Evolutionary conservation across 108 stramenopile species (phyloP), one percentile per base, ranked within the genome.

Genomic region (Epipyxis sp.): DNA sequence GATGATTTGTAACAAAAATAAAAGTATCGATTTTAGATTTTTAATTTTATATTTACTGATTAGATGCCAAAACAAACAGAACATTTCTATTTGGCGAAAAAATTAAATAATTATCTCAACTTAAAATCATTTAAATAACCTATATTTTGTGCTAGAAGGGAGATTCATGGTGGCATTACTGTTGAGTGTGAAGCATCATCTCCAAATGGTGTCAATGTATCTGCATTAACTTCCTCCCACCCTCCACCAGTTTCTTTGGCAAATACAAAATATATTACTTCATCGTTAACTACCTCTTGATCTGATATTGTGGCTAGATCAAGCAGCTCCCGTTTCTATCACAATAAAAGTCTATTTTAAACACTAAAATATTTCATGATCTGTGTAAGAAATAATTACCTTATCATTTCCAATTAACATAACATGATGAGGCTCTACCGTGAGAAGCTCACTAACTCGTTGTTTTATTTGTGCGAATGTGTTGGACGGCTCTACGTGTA

Each of bases 271-370:
- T 74, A 74, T 3, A 74, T 3, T 30, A 74, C 43, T 10, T 74
- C 71, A 37, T 74, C 71, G 25, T 74, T 74, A 37, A 43, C 43
- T 13, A 74, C 32, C 42, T 74, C 71, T 74, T 74, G 71, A 25
- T 74, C 71, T 27, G 71, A 74, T 6, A 74, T 25, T 42, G 71
- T 34, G 3, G 71, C 71, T 6, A 74, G 20, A 42, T 74, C 71
- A 10, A 74, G n/a, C 27, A 74, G 71, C 34, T 74, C 71, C 3
- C 32, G 25, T 57, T 74, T 74, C 71, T 74, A 42, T 20, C 6
- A 20, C 6, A 25, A 74, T 32, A 32, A n/a, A n/a, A n/a, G n/a
- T n/a, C n/a, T n/a, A n/a, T n/a, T n/a, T n/a, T n/a, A n/a, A n/a
- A n/a, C n/a, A n/a, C n/a, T n/a, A n/a, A n/a, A n/a, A n/a, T n/a